Conservation (phyloP, 2,329 filamentous ascomycete species). For the Chaetomiaceae sp. region DNA sequence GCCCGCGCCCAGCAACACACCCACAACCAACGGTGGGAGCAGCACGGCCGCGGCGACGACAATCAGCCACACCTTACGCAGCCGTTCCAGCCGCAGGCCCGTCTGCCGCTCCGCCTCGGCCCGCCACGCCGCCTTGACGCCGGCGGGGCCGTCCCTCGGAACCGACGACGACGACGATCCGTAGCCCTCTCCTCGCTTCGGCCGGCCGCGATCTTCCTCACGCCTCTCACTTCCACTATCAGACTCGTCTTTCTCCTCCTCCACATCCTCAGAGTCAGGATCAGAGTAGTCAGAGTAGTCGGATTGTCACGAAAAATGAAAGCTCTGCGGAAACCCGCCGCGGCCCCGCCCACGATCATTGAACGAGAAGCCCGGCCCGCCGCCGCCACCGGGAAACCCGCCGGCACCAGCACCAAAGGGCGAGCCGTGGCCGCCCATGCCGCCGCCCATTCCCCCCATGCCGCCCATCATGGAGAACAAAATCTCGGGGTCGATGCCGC, state of each 20-base stretch:
- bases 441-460: slow-evolving; percentile 40
- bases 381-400: slow-evolving; percentile 40
- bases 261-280: slow-evolving; percentile 30
- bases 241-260: slow-evolving; percentile 27
- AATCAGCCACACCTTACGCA: slow-evolving; percentile 39
- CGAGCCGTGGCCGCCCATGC: too few relatives aligned
- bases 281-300: too few relatives aligned
- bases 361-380: slow-evolving; percentile 59
- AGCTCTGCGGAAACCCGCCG: slow-evolving; percentile 34
- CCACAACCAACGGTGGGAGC: slow-evolving; percentile 39
- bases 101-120: slow-evolving; percentile 29
- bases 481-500: slow-evolving; percentile 67
- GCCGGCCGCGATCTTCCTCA: slow-evolving; percentile 21
- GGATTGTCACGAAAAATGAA: slow-evolving; percentile 47
- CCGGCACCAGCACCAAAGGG: slow-evolving; percentile 40
- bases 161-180: too few relatives aligned
- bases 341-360: slow-evolving; percentile 33
- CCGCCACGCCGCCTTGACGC: slow-evolving; percentile 27
- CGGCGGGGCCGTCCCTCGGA: slow-evolving; percentile 25
- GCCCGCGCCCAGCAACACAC: slow-evolving; percentile 30
- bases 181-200: neutral
- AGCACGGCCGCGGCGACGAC: slow-evolving; percentile 41
- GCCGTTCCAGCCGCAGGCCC: slow-evolving; percentile 34
- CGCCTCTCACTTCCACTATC: slow-evolving; percentile 21
- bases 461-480: slow-evolving; percentile 78